Evolutionary conservation across 1,284 basidiomycete genomes (phyloP), one percentile per base, ranked within the genome.

Genomic region (Rhodotorula sp.): DNA sequence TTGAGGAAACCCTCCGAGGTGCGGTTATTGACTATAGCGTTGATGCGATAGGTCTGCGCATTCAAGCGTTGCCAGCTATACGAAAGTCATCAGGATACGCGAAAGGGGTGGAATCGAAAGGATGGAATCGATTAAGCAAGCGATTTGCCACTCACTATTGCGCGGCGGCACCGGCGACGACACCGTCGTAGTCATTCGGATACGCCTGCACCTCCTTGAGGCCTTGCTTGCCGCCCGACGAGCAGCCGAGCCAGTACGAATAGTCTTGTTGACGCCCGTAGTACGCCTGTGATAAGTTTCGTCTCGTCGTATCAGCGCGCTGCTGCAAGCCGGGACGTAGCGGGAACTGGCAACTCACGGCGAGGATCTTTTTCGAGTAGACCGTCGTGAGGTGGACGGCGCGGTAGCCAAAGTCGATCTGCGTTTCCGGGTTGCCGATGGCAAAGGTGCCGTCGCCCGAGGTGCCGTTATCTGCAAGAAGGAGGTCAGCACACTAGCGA

Each of bases 181-280:
- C 64, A 8, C 73, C 78, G 60, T 79, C 77, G 54, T 76, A 79
- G 60, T 75, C 69, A 3, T 74, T 61, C 0, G 75, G 76, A 70
- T 68, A 70, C 2, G 18, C 19, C 62, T 72, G 70, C 2, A 73
- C 48, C 48, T 59, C 56, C 60, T 68, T 70, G 3, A 73, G 45
- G 7, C 76, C 77, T 57, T 78, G 77, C 63, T 76, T 77, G 38
- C 77, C 77, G 31, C 77, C 77, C 2, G 60, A 66, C 4, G 77
- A 78, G 71, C 77, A 78, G 3, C 76, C 76, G 58, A 70, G 34
- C 74, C 74, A 77, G 63, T 76, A 76, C 21, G 70, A 58, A 12
- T 59, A 54, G 48, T 70, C 61, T 7, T 69, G 64, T 45, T 59
- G 38, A 28, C 67, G 62, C 15, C 70, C 67, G 26, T 77, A 77